Conservation (phyloP, 306 rosid species). For the Carpinus fangiana region DNA sequence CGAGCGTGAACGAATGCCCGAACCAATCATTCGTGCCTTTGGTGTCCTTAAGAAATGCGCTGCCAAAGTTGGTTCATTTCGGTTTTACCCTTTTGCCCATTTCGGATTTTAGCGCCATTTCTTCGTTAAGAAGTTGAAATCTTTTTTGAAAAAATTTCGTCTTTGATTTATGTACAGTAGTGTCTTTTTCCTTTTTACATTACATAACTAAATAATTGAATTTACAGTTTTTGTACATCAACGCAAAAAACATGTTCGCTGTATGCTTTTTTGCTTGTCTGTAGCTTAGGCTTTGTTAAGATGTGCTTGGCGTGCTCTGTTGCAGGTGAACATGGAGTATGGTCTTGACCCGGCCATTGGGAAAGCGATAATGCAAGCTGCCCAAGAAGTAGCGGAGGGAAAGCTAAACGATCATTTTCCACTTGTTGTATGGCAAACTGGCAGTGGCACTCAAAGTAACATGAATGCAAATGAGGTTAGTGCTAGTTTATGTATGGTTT, state of each 20-base stretch:
- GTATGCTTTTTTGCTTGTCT: neutral
- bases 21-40: constrained; percentile 89
- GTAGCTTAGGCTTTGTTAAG: neutral
- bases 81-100: neutral
- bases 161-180: neutral
- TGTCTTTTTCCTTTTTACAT: neutral
- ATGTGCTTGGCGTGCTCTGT: neutral
- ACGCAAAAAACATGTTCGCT: too few species aligned
- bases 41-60: constrained; percentile 88
- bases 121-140: neutral
- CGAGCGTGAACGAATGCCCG: constrained; percentile 96
- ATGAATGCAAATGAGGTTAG: constrained; percentile 97
- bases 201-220: neutral
- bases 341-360: constrained; percentile 88
- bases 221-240: neutral
- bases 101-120: neutral
- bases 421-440: constrained; percentile 99
- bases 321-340: constrained; percentile 86
- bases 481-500: neutral
- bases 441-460: constrained; percentile 98
- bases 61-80: constrained; percentile 58
- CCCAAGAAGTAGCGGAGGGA: constrained; percentile 97
- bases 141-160: neutral
- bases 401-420: constrained; percentile 93
- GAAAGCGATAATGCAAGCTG: constrained; percentile 88